Base-by-base conservation (phyloP, 2,329 filamentous ascomycete genomes). In the Pseudogymnoascus pannorum region DNA sequence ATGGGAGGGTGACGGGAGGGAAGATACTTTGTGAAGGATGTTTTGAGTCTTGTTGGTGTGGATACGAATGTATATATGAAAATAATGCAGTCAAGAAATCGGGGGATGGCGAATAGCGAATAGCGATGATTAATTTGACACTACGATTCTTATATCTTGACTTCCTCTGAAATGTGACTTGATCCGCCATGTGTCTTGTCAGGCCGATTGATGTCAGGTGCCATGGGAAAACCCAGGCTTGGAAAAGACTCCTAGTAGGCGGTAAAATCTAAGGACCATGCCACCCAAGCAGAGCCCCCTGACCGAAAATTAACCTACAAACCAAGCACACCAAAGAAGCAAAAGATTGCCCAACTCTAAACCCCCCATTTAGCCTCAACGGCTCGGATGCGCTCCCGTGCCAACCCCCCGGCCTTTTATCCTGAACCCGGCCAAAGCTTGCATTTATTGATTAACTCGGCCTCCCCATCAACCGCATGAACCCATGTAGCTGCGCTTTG, bases 71-170 rank as follows among this genome's bases (percentile, higher is more conserved):
- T 51, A 51, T 51, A 51, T 29, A 51, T 51, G 44, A 51, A 29
- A 29, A 51, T 51, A 29, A 51, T 51, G 44, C 44, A 51, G 44
- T 51, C 44, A 51, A 51, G 44, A 51, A 51, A 51, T 51, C 12
- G n/a, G 44, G 44, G 24, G 42, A 31, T 31, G 11, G 29, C 29
- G 29, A 31, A 36, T 51, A 51, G 44, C 44, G 44, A 51, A 51
- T 51, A 51, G 44, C 24, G 24, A 51, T n/a, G 44, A 51, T 51
- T 51, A 51, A 51, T 51, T 51, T 51, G 44, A 51, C 44, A 51
- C 44, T 29, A 51, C 24, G 24, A 51, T 51, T 29, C 44, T 29
- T 29, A 51, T 51, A 51, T 29, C 44, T 51, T 51, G 44, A 9
- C 24, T 51, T 26, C 6, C 4, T 51, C 2, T 29, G n/a, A 51